phyloP scores from a whole-genome alignment of 352 stramenopile genomes.

The Globisporangium spinosum region DNA sequence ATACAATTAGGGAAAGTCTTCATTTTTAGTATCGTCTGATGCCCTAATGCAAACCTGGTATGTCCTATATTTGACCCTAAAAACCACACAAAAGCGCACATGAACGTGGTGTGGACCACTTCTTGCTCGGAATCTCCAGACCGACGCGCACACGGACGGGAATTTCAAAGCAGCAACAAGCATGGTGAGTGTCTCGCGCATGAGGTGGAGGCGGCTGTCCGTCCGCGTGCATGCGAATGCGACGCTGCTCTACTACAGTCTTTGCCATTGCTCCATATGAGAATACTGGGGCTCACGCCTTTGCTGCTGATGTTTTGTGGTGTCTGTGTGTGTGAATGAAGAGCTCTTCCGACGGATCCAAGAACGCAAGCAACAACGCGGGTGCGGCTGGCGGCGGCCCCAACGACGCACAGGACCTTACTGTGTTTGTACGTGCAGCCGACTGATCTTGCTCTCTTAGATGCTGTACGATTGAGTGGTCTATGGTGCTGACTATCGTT shows the following conservation, averaged over 20 bases:
- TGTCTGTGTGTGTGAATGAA: conserved; percentile 4
- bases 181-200: neutral
- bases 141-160: neutral
- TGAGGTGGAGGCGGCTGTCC: neutral
- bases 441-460: neutral
- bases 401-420: conserved; percentile 58
- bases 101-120: neutral
- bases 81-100: too few species aligned
- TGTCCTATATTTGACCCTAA: too few species aligned
- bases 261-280: neutral
- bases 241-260: neutral
- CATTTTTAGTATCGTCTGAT: too few species aligned
- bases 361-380: conserved; percentile 27
- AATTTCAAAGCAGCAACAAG: neutral
- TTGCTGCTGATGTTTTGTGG: neutral
- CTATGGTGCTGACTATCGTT: neutral
- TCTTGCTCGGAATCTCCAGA: neutral
- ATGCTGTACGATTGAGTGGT: neutral
- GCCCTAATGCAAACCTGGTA: too few species aligned
- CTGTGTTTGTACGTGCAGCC: conserved; percentile 52
- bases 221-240: neutral
- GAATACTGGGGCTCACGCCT: neutral
- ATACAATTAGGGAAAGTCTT: too few species aligned
- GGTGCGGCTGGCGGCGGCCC: conserved; percentile 20
- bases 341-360: conserved; percentile 39